Percentiles rank a stretch among this genome's conserved stretches.
Evolutionary conservation across 148 eudicot genomes (phyloP).

Genomic region (Vaccinium corymbosum): DNA sequence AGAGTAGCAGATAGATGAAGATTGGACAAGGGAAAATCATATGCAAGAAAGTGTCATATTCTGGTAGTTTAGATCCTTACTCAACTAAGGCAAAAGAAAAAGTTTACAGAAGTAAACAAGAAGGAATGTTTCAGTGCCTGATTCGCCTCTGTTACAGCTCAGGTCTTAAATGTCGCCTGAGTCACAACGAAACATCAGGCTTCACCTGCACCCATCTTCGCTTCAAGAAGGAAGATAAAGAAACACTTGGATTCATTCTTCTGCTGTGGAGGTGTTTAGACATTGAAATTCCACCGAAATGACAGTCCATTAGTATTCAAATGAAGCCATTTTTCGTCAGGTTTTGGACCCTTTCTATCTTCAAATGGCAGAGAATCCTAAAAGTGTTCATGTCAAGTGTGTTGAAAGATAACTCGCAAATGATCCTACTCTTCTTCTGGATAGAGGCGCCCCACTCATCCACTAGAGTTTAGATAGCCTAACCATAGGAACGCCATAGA

Average conservation of each 20-base stretch:
- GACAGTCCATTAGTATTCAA: not conserved
- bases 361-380: not conserved
- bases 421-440: not conserved
- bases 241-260: no score
- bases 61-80: not conserved
- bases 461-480: not conserved
- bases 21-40: not conserved
- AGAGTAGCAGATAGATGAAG: not conserved
- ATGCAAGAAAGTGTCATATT: not conserved
- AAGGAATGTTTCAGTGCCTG: not conserved
- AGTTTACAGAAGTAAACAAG: not conserved
- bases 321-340: not conserved
- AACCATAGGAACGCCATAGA: not conserved
- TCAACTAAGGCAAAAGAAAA: not conserved
- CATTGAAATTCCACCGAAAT: no score
- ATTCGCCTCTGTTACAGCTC: not conserved
- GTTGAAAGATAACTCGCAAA: not conserved
- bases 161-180: no score
- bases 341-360: not conserved
- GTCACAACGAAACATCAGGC: no score
- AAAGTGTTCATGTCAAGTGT: not conserved
- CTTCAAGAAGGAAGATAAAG: not conserved
- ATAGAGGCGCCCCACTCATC: not conserved
- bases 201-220: not conserved
- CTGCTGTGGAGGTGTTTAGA: no score